These are phyloP conservation scores for Porcisia deanei DNA, from an alignment of 208 protist genomes.

Conservation along the genomic window DNA sequence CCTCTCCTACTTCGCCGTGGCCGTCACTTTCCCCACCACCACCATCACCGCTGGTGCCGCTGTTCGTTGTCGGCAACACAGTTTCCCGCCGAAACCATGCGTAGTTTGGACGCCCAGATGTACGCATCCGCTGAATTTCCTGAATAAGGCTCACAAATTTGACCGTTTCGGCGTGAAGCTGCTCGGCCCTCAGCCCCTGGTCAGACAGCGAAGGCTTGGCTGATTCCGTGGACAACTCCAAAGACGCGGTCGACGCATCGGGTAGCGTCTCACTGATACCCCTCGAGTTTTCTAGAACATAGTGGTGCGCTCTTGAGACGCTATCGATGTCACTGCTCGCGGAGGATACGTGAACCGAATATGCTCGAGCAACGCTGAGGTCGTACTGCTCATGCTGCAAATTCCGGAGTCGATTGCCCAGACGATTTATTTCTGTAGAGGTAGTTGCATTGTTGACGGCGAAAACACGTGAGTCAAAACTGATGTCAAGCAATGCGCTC, in stretches of 20 bases:
- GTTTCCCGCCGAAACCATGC: slow-evolving; percentile 25
- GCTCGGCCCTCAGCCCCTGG: background rate
- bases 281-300: background rate
- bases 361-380: background rate
- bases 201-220: background rate
- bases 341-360: background rate
- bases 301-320: background rate
- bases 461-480: slow-evolving; percentile 28
- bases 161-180: slow-evolving; percentile 14
- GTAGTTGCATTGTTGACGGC: slow-evolving; percentile 3
- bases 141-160: slow-evolving; percentile 27
- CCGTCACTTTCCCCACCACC: background rate
- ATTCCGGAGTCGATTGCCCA: slow-evolving; percentile 21
- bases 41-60: background rate
- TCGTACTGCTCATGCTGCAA: background rate
- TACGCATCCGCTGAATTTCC: slow-evolving; percentile 12
- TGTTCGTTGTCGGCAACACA: background rate
- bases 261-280: background rate
- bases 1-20: background rate
- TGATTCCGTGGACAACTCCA: background rate
- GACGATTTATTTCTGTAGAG: slow-evolving; percentile 22
- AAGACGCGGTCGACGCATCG: background rate
- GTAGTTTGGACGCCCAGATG: slow-evolving; percentile 11
- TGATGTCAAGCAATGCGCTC: slow-evolving; percentile 23
- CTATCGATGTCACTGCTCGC: background rate